Base-by-base conservation (phyloP, 345 rosid species). In the Kandelia obovata region DNA sequence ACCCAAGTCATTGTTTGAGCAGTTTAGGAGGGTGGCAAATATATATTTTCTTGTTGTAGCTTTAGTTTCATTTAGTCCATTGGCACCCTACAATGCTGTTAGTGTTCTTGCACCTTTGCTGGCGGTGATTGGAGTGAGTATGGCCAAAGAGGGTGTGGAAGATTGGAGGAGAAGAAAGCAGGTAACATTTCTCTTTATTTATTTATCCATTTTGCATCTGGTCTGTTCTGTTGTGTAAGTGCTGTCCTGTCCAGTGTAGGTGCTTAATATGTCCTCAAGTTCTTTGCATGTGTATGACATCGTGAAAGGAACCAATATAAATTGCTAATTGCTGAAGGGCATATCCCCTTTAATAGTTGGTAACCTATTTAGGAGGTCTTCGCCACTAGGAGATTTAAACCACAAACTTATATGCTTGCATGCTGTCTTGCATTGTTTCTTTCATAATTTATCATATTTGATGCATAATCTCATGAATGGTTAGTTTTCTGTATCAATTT, bases 1-100 rank as follows among this genome's bases (percentile, higher is more conserved):
- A 62, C 98, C 98, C 32, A 94, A 94, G 90, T 89, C 98, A 19
- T 77, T 94, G 85, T 91, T 91, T 80, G 98, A 94, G 84, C 97
- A 94, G 76, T 94, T 94, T 71, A 86, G 98, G 83, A 84, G 98
- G 84, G 97, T 94, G 62, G 98, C 97, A 30, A 94, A 91, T 60
- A 65, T 91, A 43, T 94, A 94, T 72, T 94, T 94, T 78, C 85
- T 94, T 53, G 85, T 89, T n/a, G 96, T 89, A 30, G 91, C 97
- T 61, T 91, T 81, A 77, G 83, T 94, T 62, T 91, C 98, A 0
- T 89, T 91, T 76, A 91, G 89, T 71, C 97, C 97, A 0, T 72
- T 94, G 81, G 97, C 97, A 0, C 98, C 98, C 6, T 94, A 85
- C 58, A 77, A 85, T 0, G 95, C 97, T 0, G 80, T 80, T 0